Base-by-base conservation (phyloP, 1,139 yeast genomes). In the Kazachstania sp. region DNA sequence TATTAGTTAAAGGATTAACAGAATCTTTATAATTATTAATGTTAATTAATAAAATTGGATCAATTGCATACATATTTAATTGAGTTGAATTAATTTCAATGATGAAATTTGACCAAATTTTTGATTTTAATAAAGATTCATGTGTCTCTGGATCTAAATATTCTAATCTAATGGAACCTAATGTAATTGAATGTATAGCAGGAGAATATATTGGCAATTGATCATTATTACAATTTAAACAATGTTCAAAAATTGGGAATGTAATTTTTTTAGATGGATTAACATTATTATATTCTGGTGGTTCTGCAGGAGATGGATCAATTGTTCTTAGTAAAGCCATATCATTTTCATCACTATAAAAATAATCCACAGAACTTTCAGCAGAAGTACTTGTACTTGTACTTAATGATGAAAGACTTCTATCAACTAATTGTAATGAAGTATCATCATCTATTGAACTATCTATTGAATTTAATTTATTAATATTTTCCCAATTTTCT, bases 81-180 rank as follows among this genome's bases (percentile, higher is more conserved):
- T 83, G 90, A 1, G 92, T 83, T 1, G 86, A 80, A 64, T 84
- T 84, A 36, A 84, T 64, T 58, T 83, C 90, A 65, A 82, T 68
- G 7, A 83, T 69, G 23, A 73, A 70, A 44, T 73, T 71, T 56
- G 71, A 77, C 90, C 90, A 83, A n/a, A 75, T 73, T 54, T 86
- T 65, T 6, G 72, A 63, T 2, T 80, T 72, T 0, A 86, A 73
- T 4, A 79, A 71, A 7, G 41, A 19, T 3, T 44, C 39, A 38
- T 36, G 45, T 55, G 81, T 86, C 57, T 76, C 80, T 0, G 90
- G 90, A 4, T 81, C 74, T 0, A 75, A 51, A 83, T 84, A 82
- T 60, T 83, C 92, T 32, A 74, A 56, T 55, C 83, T 83, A 52
- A 83, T 69, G 2, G 74, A 61, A 1, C 79, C 74, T 1, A 74